These are phyloP conservation scores for Fusarium solani-melongenae DNA, from an alignment of 2,329 filamentous ascomycete species.

Conservation along the genomic window DNA sequence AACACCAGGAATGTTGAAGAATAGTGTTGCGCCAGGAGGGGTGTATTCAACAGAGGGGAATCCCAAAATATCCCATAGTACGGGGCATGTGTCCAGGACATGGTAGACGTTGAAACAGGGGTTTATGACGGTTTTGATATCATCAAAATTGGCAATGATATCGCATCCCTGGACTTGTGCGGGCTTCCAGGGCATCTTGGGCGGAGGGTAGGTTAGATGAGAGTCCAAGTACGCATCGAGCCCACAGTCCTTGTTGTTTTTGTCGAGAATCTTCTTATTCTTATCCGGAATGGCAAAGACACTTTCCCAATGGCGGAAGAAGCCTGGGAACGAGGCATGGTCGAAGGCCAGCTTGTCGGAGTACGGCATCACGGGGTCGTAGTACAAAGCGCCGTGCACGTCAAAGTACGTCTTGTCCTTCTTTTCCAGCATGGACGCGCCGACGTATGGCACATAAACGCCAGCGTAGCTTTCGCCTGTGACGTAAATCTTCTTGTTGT, in stretches of 20 bases:
- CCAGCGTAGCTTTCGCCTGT: conserved; percentile 68
- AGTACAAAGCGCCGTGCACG: conserved; percentile 74
- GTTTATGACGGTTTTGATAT: conserved; percentile 69
- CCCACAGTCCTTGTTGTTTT: conserved; percentile 61
- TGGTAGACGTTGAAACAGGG: conserved; percentile 82
- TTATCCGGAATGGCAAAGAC: conserved; percentile 16
- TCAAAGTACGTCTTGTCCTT: conserved; percentile 74
- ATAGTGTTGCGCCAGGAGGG: conserved; percentile 64
- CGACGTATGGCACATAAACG: conserved; percentile 74
- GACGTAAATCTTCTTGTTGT: conserved; percentile 75
- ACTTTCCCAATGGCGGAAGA: conserved; percentile 19
- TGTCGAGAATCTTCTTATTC: conserved; percentile 43
- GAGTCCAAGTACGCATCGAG: conserved; percentile 67
- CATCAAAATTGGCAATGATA: conserved; percentile 65
- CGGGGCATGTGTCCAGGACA: conserved; percentile 75
- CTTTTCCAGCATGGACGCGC: conserved; percentile 74
- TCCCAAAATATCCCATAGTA: conserved; percentile 77
- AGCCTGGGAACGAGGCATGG: conserved; percentile 13
- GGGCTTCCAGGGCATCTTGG: conserved; percentile 55
- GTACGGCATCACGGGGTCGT: conserved; percentile 69
- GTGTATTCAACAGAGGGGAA: conserved; percentile 74
- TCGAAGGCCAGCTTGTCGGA: conserved; percentile 57
- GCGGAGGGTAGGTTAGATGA: conserved; percentile 74
- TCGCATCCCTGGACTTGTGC: conserved; percentile 54
- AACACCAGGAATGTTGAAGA: conserved; percentile 77